These are phyloP conservation scores for Aspergillus heteromorphus DNA, from an alignment of 495 filamentous ascomycete genomes.

Conservation along the genomic window DNA sequence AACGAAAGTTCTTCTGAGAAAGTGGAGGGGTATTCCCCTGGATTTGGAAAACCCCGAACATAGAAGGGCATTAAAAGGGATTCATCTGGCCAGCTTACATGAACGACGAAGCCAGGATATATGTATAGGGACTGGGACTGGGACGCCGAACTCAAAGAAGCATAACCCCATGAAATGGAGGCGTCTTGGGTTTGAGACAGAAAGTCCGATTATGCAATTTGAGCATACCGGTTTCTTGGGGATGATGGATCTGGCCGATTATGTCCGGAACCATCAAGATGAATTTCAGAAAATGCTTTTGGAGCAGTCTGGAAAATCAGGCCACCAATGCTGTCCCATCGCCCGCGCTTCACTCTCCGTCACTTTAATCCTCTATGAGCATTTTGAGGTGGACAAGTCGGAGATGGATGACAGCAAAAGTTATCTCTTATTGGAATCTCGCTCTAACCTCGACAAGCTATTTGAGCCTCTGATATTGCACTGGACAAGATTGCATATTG, in stretches of 20 bases:
- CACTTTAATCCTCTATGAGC: slow-evolving; percentile 84
- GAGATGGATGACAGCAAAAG: slow-evolving; percentile 75
- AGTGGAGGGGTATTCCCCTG: slow-evolving; percentile 82
- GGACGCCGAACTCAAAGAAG: slow-evolving; percentile 52
- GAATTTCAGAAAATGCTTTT: slow-evolving; percentile 85
- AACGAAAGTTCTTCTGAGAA: slow-evolving; percentile 83
- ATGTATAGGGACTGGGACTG: slow-evolving; percentile 27
- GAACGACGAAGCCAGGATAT: slow-evolving; percentile 42
- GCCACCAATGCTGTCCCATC: slow-evolving; percentile 76
- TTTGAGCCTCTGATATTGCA: slow-evolving; percentile 88
- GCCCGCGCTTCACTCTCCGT: slow-evolving; percentile 83
- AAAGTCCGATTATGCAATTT: slow-evolving; percentile 81
- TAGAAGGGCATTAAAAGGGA: slow-evolving; percentile 73
- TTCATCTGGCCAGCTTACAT: slow-evolving; percentile 78
- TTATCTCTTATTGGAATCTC: slow-evolving; percentile 71
- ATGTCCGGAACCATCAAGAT: slow-evolving; percentile 83
- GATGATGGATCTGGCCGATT: slow-evolving; percentile 97
- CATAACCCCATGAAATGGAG: slow-evolving; percentile 94
- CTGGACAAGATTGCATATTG: slow-evolving; percentile 92
- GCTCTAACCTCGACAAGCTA: slow-evolving; percentile 73
- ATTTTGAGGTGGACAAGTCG: slow-evolving; percentile 89
- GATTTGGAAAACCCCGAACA: slow-evolving; percentile 87
- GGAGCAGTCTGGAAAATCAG: slow-evolving; percentile 74
- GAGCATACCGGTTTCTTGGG: slow-evolving; percentile 82
- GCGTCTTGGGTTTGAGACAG: slow-evolving; percentile 84